Evolutionary conservation across 129 eudicot genomes (phyloP), one percentile per base, ranked within the genome.

Genomic region (Tanacetum coccineum): DNA sequence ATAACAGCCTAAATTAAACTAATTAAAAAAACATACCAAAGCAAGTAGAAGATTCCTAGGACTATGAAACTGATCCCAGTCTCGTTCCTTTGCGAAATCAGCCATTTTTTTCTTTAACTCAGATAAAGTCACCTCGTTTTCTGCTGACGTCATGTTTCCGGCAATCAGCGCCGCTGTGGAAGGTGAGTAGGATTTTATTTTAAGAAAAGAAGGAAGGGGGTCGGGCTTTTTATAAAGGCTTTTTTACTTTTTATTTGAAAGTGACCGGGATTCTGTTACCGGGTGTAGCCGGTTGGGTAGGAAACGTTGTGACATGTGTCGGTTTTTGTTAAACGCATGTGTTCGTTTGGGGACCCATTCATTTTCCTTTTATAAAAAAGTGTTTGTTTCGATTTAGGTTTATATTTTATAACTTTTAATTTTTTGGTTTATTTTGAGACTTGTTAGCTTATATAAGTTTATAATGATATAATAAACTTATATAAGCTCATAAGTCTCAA

Each of bases 31-130:
- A 19, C 0, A 17, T 80, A 88, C 96, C 91, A 88, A 73, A 17
- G 96, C 96, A 30, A 88, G 81, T 30, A 88, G 88, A 30, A 88
- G 91, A 70, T 88, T 88, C 76, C 96, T 74, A 0, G 96, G 96
- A 77, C 67, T 85, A 44, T 88, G 91, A 76, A 78, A 88, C 71
- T 70, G 88, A 58, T 85, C 88, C 96, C 96, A 85, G 36, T 85
- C 85, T 74, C 91, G 74, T 78, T 85, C 88, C 68, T 85, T 78
- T 0, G 96, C 89, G 56, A 85, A 85, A 68, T 80, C 85, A 8
- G 83, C 87, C 88, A 84, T 75, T 76, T 78, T 88, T 42, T 71
- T 79, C 89, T 82, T 82, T 59, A 88, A 67, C 9, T 68, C 81
- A 0, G 79, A 71, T 62, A 88, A 78, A 59, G 76, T 82, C n/a